These are phyloP conservation scores for Parasitella parasitica DNA, from an alignment of 371 early-diverging fungal genomes.

Conservation along the genomic window DNA sequence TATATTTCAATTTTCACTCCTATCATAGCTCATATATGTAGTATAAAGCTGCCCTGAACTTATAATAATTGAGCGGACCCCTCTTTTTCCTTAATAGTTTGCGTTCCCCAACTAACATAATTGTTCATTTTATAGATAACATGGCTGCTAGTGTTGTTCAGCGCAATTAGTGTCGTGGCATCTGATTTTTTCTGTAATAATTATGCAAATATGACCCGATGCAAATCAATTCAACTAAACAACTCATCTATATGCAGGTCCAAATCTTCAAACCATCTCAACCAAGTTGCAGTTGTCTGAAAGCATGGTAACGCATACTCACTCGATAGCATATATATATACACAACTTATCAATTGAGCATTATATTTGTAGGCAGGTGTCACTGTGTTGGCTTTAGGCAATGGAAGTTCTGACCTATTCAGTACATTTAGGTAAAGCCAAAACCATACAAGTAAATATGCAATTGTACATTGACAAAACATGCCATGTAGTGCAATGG, in stretches of 20 bases:
- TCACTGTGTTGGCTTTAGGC: slow-evolving; percentile 83
- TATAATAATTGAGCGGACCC: neutral
- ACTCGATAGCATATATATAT: neutral
- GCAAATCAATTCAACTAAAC: neutral
- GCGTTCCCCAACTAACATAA: neutral
- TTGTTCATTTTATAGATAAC: slow-evolving; percentile 15
- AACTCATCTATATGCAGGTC: slow-evolving; percentile 34
- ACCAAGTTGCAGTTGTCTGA: slow-evolving; percentile 61
- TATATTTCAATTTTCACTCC: neutral
- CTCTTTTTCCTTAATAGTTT: neutral
- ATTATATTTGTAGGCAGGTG: slow-evolving; percentile 63
- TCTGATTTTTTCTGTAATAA: slow-evolving; percentile 71
- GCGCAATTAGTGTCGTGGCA: slow-evolving; percentile 65
- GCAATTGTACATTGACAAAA: no score
- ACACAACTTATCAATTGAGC: neutral
- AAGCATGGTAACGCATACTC: slow-evolving; percentile 51
- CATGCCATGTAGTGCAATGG: slow-evolving; percentile 58
- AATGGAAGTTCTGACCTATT: slow-evolving; percentile 86
- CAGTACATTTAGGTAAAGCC: slow-evolving; percentile 72
- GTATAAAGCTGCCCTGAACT: neutral
- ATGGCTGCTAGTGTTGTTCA: slow-evolving; percentile 53
- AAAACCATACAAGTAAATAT: no score
- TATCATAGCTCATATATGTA: neutral
- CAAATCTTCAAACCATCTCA: slow-evolving; percentile 68
- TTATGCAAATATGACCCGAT: neutral